Base-by-base conservation (phyloP, 495 filamentous ascomycete species). In the Hypoxylon fragiforme region DNA sequence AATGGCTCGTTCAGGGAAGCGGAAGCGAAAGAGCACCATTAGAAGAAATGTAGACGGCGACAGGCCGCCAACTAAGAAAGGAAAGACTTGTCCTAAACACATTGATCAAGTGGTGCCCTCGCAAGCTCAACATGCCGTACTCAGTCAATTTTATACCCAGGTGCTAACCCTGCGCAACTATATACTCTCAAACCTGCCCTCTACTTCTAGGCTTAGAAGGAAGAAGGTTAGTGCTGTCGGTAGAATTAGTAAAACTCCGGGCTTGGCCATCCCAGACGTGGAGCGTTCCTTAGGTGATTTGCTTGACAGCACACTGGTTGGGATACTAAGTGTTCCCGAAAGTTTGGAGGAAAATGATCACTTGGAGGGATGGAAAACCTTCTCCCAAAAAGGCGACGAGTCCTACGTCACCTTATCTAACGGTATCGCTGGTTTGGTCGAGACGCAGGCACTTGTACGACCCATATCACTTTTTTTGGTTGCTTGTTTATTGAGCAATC, bases 111-210 rank as follows among this genome's bases (percentile, higher is more conserved):
- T 37, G 35, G 32, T 49, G 19, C 41, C 49, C 26, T 15, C 30
- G 14, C 51, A 44, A 52, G 31, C 35, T 44, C 70, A 77, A 19
- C 86, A 91, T 70, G 83, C 85, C 14, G 78, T 95, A 20, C 78
- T 97, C 42, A 81, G 77, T 37, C 77, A 83, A 53, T 95, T 89
- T 73, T 96, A 95, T 71, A 70, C 76, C 2, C 64, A 79, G 22
- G 78, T 90, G 11, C 65, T 83, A 26, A 85, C 86, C 0, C 71
- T 97, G 41, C 84, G 91, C 34, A 75, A 87, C 26, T 92, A 91
- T 70, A 74, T 94, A 36, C 67, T 83, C n/a, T 67, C 63, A 5
- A 74, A 68, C 37, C 67, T 84, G 5, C 74, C 74, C 26, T 20
- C 52, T 45, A 64, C 68, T 11, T 82, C 73, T 30, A 73, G 69